Evolutionary conservation across 2,329 filamentous ascomycete genomes (phyloP), one percentile per base, ranked within the genome.

Genomic region (Dryadomyces quercivorus): DNA sequence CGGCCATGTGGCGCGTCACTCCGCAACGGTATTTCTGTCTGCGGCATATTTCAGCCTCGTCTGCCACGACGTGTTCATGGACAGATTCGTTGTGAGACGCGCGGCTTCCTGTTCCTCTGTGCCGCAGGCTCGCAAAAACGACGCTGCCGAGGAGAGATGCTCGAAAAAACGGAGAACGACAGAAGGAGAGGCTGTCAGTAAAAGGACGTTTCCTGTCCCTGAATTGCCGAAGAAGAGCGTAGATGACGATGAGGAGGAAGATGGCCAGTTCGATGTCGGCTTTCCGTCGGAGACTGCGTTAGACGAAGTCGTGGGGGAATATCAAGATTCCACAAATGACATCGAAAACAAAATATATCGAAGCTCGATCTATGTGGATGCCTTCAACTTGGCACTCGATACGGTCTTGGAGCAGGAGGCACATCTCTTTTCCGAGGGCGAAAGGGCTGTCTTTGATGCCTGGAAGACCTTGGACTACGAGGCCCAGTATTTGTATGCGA

Each of bases 321-420:
- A 31, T 31, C 26, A 31, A 31, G 26, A 31, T 31, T 8, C 5
- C 10, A 15, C 21, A 8, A 16, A n/a, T 20, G 42, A 20, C 13
- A 44, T 4, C 16, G 42, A 16, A n/a, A 20, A 4, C 42, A 16
- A n/a, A 44, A n/a, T 82, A 75, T 58, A 84, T 84, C 6, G 82
- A 65, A 94, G 84, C 63, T 97, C 91, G 1, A 88, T 98, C 54
- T 98, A 98, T 63, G 89, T 96, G 18, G 93, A 98, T 70, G 93
- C 93, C 0, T 98, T 98, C 74, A 95, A 95, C 63, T 74, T 97
- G 15, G 89, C 92, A 2, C 72, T 98, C 50, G 84, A 92, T 56
- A 95, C 88, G 0, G 93, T 98, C 3, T 71, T 97, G 13, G 83
- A 88, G 50, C 88, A 97, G 55, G 93, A 98, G 68, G 78, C 80